Evolutionary conservation across 2,329 filamentous ascomycete species (phyloP).

Genomic region (Cladophialophora chaetospira): DNA sequence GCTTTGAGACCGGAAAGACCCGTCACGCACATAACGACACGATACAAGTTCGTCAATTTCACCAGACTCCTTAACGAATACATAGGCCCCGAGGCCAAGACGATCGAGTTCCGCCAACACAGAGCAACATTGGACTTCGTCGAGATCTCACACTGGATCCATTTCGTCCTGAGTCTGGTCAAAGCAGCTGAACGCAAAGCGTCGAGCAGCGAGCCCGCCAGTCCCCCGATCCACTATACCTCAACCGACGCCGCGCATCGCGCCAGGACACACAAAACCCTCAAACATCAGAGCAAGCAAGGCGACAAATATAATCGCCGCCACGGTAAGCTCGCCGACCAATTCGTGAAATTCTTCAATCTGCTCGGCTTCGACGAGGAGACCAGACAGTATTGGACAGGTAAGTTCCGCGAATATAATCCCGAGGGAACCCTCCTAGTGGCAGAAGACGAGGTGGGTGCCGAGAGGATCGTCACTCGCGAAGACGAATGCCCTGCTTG

Average conservation of each 20-base stretch:
- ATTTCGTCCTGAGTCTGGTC: slow-evolving; percentile 13
- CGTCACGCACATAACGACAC: background rate
- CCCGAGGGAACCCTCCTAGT: background rate
- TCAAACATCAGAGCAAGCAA: background rate
- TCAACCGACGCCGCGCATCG: no score
- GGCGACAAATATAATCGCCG: slow-evolving; percentile 7
- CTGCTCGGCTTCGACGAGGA: slow-evolving; percentile 8
- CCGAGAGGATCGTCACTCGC: background rate
- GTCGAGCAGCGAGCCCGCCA: background rate
- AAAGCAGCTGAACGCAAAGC: slow-evolving; percentile 13
- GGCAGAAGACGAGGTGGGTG: background rate
- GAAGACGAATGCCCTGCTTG: no score
- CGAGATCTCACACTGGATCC: slow-evolving; percentile 12
- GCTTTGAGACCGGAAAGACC: background rate
- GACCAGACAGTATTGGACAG: slow-evolving; percentile 1
- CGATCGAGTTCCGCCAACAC: slow-evolving; percentile 20
- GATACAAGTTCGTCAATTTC: slow-evolving; percentile 17
- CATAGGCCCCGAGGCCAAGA: background rate
- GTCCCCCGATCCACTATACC: background rate
- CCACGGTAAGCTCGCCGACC: background rate
- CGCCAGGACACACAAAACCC: no score
- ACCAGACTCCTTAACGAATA: background rate
- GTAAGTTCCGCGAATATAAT: slow-evolving; percentile 4
- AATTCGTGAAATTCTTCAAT: slow-evolving; percentile 3
- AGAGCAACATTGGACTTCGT: slow-evolving; percentile 1